Percentiles rank a stretch among this genome's conserved stretches.
Evolutionary conservation across 176 grass and related monocot species (phyloP).

Genomic region (Oryza glumipatula): DNA sequence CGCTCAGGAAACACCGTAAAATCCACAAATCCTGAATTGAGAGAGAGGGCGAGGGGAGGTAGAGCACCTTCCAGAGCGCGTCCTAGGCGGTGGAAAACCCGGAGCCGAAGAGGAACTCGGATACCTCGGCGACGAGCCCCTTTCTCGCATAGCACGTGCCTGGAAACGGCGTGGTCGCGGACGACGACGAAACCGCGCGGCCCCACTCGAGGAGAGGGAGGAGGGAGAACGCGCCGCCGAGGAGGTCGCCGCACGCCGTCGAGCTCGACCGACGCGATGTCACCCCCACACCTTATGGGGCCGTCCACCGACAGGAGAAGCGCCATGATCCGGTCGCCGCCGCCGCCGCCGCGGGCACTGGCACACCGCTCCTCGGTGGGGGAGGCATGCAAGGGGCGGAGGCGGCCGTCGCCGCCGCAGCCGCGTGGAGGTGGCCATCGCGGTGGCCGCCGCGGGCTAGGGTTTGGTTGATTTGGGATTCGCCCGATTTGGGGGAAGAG

Average conservation of each 20-base stretch:
- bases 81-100: no score
- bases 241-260: slow-evolving; percentile 73
- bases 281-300: slow-evolving; percentile 28
- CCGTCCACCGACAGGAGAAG: slow-evolving; percentile 41
- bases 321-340: slow-evolving; percentile 78
- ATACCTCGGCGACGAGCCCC: slow-evolving; percentile 69
- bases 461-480: no score
- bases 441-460: no score
- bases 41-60: background rate
- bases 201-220: slow-evolving; percentile 93
- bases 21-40: background rate
- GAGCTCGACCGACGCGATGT: slow-evolving; percentile 79
- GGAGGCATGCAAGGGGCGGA: no score
- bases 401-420: no score
- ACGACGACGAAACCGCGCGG: slow-evolving; percentile 81
- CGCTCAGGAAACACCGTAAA: background rate
- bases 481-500: no score
- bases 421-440: no score
- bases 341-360: slow-evolving; percentile 22
- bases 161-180: slow-evolving; percentile 76
- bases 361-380: no score
- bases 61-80: no score
- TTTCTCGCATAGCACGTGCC: slow-evolving; percentile 76
- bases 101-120: slow-evolving; percentile 49
- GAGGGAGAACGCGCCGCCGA: background rate